These are phyloP conservation scores for Thermomucor indicae-seudaticae DNA, from an alignment of 371 early-diverging fungal genomes.

Conservation along the genomic window DNA sequence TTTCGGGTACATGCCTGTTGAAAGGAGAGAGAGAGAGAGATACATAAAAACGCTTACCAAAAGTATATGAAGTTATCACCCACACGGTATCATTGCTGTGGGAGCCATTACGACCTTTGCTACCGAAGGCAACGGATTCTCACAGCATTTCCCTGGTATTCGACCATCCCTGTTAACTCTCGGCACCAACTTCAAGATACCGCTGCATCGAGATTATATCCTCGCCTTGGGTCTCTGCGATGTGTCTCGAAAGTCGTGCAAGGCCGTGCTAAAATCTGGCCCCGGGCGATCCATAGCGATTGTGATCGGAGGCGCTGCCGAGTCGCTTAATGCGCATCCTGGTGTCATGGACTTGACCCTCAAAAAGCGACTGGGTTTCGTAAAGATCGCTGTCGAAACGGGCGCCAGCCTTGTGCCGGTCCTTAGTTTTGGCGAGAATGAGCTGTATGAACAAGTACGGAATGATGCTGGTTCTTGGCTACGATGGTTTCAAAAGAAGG, in stretches of 20 bases:
- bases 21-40: not conserved
- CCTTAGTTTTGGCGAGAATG: conserved; percentile 75
- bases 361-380: conserved; percentile 70
- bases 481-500: conserved; percentile 44
- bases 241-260: conserved; percentile 66
- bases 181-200: conserved; percentile 53
- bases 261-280: conserved; percentile 63
- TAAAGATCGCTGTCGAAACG: conserved; percentile 68
- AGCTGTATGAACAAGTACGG: conserved; percentile 60
- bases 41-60: not conserved
- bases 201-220: conserved; percentile 67
- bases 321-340: conserved; percentile 59
- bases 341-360: conserved; percentile 60
- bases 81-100: conserved; percentile 76
- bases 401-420: conserved; percentile 67
- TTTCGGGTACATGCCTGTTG: conserved; percentile 43
- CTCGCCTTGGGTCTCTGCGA: conserved; percentile 65
- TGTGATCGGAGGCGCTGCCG: conserved; percentile 73
- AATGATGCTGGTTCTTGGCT: conserved; percentile 44
- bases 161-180: conserved; percentile 53
- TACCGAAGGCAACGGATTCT: conserved; percentile 58
- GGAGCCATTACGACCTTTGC: conserved; percentile 76
- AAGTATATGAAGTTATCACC: conserved; percentile 44
- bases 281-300: conserved; percentile 69
- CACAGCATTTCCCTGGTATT: conserved; percentile 60